phyloP scores from a whole-genome alignment of 2,329 filamentous ascomycete genomes.

The Talaromyces amestolkiae region DNA sequence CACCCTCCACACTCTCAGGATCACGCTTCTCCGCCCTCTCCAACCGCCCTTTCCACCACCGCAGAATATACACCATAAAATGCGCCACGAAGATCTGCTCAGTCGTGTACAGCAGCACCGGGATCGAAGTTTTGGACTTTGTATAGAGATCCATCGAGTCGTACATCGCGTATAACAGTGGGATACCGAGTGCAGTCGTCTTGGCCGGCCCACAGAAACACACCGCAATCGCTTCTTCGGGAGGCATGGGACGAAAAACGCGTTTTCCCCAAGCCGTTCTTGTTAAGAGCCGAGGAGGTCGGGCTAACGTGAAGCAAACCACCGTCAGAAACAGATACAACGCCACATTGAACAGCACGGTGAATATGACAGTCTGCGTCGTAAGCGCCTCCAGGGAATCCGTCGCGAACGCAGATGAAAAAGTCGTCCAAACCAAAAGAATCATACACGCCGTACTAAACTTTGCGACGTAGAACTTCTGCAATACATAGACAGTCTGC shows the following conservation, averaged over 20 bases:
- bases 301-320: slow-evolving; percentile 51
- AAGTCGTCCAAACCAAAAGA: slow-evolving; percentile 52
- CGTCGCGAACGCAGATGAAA: slow-evolving; percentile 56
- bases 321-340: slow-evolving; percentile 65
- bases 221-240: slow-evolving; percentile 64
- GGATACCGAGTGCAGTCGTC: slow-evolving; percentile 68
- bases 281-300: slow-evolving; percentile 30
- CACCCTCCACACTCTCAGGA: neutral
- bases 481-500: slow-evolving; percentile 40
- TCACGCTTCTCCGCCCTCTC: neutral
- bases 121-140: slow-evolving; percentile 40
- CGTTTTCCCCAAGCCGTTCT: slow-evolving; percentile 22
- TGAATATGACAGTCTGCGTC: slow-evolving; percentile 62
- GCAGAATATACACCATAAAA: slow-evolving; percentile 39
- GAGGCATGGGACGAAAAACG: slow-evolving; percentile 45
- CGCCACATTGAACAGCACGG: slow-evolving; percentile 65
- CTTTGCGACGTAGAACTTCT: slow-evolving; percentile 54
- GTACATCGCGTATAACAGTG: slow-evolving; percentile 66
- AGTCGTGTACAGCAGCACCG: slow-evolving; percentile 40
- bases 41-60: slow-evolving; percentile 27
- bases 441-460: slow-evolving; percentile 46
- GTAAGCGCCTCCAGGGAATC: slow-evolving; percentile 60
- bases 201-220: slow-evolving; percentile 74
- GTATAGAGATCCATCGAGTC: slow-evolving; percentile 32
- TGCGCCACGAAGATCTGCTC: slow-evolving; percentile 42